These are phyloP conservation scores for Trichoderma afroharzianum DNA, from an alignment of 2,329 filamentous ascomycete species.

Conservation along the genomic window DNA sequence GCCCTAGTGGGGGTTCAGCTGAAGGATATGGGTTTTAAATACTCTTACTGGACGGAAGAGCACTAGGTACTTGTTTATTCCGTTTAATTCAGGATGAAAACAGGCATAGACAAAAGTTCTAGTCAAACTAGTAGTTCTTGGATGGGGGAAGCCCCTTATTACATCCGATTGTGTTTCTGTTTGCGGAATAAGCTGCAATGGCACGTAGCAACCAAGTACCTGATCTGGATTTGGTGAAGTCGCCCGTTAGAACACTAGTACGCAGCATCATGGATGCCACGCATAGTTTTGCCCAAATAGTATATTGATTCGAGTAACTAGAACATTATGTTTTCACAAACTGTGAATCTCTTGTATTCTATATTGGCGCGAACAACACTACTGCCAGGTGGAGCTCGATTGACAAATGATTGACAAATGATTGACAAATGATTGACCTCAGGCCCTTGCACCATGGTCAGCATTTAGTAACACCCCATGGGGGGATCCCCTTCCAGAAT, in stretches of 20 bases:
- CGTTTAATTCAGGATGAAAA: not conserved
- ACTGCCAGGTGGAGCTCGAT: not conserved
- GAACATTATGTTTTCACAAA: not conserved
- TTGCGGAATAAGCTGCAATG: not conserved
- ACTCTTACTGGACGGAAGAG: not conserved
- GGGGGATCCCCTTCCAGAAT: not conserved
- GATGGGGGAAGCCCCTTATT: not conserved
- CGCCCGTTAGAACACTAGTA: not conserved
- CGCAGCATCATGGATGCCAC: not conserved
- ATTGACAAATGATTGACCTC: not conserved
- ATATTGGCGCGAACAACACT: not conserved
- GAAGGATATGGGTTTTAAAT: not conserved
- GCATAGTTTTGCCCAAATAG: not conserved
- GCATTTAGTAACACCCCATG: not conserved
- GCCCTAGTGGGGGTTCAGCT: not conserved
- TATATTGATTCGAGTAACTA: not conserved
- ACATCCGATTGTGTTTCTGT: not conserved
- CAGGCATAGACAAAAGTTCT: not conserved
- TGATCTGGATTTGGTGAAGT: not conserved
- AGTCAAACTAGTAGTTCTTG: not conserved
- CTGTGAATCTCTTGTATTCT: not conserved
- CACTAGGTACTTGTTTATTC: not conserved
- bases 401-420: not conserved
- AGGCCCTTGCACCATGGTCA: not conserved
- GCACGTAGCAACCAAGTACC: not conserved